Evolutionary conservation across 2,329 filamentous ascomycete genomes (phyloP), one percentile per base, ranked within the genome.

Genomic region (Westerdykella ornata): DNA sequence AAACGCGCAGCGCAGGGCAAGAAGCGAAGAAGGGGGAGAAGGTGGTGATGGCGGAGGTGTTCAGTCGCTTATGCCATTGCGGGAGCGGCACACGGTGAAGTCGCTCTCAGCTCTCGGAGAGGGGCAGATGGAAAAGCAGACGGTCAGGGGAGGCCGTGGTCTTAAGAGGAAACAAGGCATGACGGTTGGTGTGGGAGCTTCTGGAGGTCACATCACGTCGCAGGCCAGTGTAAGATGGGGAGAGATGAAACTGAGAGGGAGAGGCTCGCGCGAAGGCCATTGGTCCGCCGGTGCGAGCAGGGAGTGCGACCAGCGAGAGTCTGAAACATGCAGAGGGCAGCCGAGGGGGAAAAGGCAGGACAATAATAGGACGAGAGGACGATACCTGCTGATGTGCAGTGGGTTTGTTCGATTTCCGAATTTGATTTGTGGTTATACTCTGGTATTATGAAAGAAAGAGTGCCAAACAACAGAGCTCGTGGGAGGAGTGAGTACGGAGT

Each of bases 1-100:
- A 39, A 41, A 54, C 59, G 58, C 57, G 44, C 58, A 61, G 59
- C 58, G 57, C 47, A 47, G 35, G 39, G 26, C 17, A 41, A 50
- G 48, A 51, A 51, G 28, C 17, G 44, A 47, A 50, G 36, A 3
- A 26, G 30, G 30, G 15, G 29, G 19, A 19, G 45, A 38, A 44
- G 28, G 44, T 44, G 37, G 45, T 46, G 54, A 54, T 56, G 35
- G 44, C 53, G 39, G 51, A 47, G 57, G 57, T 58, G 39, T 46
- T 41, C 54, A 48, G 56, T 51, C 42, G 48, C 45, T 57, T 54
- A 59, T 53, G 46, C 54, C 55, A 52, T 52, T 41, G 42, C 40
- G 41, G 38, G 47, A 19, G 42, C 36, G 41, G 39, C 17, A 15
- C 32, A 26, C 30, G 36, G 39, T 35, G 35, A 43, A 32, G 41